Conservation (phyloP, 1,284 basidiomycete species). For the Cystodermella granulosa region DNA sequence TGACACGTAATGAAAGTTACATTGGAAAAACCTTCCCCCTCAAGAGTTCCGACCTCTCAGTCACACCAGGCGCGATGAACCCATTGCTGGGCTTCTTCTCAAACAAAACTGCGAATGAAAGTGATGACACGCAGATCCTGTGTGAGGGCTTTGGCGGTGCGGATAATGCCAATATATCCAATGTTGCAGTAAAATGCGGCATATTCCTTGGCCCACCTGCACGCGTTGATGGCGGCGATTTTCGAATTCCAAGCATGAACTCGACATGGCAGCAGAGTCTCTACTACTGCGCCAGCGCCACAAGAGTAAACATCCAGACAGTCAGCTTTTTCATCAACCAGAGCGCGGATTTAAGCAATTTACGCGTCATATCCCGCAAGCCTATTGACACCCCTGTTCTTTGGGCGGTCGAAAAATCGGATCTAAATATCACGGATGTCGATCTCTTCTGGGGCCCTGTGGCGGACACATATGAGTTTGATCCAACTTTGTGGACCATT, state of each 20-base stretch:
- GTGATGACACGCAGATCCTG: not conserved
- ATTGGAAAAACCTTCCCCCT: constrained; percentile 9
- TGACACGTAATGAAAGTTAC: constrained; percentile 6
- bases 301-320: constrained; percentile 14
- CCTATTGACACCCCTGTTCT: constrained; percentile 11
- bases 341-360: constrained; percentile 7
- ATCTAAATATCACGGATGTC: constrained; percentile 10
- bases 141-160: constrained; percentile 10
- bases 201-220: constrained; percentile 13
- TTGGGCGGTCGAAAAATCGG: constrained; percentile 14
- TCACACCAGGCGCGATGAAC: not conserved
- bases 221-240: constrained; percentile 15
- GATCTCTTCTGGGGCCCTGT: constrained; percentile 17
- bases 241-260: constrained; percentile 3
- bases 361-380: constrained; percentile 5
- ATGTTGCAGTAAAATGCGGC: constrained; percentile 14
- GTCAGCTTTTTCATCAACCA: constrained; percentile 13
- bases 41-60: not conserved
- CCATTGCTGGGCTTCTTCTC: not conserved
- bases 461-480: constrained; percentile 9
- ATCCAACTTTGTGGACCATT: constrained; percentile 10
- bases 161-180: constrained; percentile 14
- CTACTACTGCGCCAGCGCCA: constrained; percentile 13
- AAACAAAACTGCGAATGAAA: not conserved
- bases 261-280: constrained; percentile 17